Evolutionary conservation across 1,284 basidiomycete species (phyloP), one percentile per base, ranked within the genome.

Genomic region (Lignosus rhinocerotis): DNA sequence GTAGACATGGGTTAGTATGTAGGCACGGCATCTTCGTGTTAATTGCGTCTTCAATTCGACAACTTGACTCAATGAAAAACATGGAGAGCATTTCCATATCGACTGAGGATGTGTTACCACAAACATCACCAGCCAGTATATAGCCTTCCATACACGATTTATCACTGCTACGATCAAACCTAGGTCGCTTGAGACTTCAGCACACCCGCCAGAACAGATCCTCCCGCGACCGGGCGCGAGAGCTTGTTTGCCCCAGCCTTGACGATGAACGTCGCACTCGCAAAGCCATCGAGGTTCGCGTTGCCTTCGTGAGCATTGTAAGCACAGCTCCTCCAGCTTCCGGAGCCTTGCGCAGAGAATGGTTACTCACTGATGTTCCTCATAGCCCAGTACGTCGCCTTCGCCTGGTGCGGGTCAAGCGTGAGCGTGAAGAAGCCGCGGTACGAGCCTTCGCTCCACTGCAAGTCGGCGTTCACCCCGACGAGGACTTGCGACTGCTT

Each of bases 391-490:
- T 81, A 88, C 42, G 83, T 80, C 21, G 85, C 83, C 48, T 76
- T 81, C 53, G 81, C 68, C 32, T 76, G 74, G 6, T 78, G 59
- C 12, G 81, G 67, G 58, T 80, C 75, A 59, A 86, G 68, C 30
- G 72, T 75, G 21, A 86, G 72, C 33, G 82, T 81, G 71, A 83
- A 86, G 75, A 88, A 88, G 2, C 87, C 86, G 33, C 86, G 73
- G 70, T 77, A 83, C 6, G 79, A 82, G 9, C 82, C 85, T 67
- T 88, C 86, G 59, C 83, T 85, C 82, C 82, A 88, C 67, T 86
- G 84, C 46, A 88, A 69, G 63, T 84, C 80, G 2, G 75, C 63
- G 69, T 86, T 86, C 38, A 72, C 71, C 12, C 66, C 69, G 11
- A 85, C 79, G 36, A 82, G 70, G 17, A 64, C 52, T 12, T 69